Evolutionary conservation across 2,329 filamentous ascomycete species (phyloP), one percentile per base, ranked within the genome.

Genomic region (Cladosporium sp.): DNA sequence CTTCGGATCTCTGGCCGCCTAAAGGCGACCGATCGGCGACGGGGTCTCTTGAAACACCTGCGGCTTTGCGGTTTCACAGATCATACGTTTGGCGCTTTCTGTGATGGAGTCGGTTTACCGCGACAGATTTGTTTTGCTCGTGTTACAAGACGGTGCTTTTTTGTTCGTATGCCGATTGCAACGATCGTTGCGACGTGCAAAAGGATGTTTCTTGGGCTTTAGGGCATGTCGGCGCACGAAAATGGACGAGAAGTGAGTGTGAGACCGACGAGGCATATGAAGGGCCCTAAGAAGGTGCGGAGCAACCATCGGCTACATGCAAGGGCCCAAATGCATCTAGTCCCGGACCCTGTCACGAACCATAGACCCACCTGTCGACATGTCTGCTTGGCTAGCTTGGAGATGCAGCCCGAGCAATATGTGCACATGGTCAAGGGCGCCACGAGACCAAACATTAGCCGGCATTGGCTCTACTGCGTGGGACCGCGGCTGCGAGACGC

Each of bases 341-440:
- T 32, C 42, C 11, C 40, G 14, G 49, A 52, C 50, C 50, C 50
- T 53, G 18, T 53, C 50, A 53, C 50, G 46, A 45, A 46, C 35
- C 28, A 28, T 13, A 28, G 48, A 50, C 40, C 48, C 48, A 50
- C 48, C 31, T 37, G 43, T 50, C 32, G 48, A 35, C 41, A 50
- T 43, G 44, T 18, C 16, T 38, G 16, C 44, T 46, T 46, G 34
- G 28, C 44, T 46, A 16, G 22, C 44, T 46, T 46, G 48, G 40
- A 50, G 48, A 50, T 43, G 48, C 48, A 50, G 32, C 40, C 48
- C 11, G 32, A 43, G 38, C 38, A 37, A 50, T 50, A 50, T 35
- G 48, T 42, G 48, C 48, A 37, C 48, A 50, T 50, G 48, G 41
- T 22, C 48, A 43, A 38, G 34, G 35, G 40, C 48, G 48, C 48